Base-by-base conservation (phyloP, 2,329 filamentous ascomycete genomes). In the Xylariales sp. region DNA sequence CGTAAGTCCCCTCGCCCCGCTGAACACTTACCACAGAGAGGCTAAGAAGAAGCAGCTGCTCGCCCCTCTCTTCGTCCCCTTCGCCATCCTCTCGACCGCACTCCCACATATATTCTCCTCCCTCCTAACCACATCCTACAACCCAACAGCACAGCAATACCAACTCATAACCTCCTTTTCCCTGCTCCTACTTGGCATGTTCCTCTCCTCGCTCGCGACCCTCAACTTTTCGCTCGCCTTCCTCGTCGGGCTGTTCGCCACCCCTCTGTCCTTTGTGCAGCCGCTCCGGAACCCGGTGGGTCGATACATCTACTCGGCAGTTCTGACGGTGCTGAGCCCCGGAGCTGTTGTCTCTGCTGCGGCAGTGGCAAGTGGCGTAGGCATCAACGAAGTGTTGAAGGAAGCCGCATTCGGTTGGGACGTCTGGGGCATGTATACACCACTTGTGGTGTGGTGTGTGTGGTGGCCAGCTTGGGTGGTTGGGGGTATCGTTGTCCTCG, bases 391-490 rank as follows among this genome's bases (percentile, higher is more conserved):
- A 2, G 71, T 93, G 3, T 63, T 95, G 38, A 73, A 73, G 20
- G 75, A 85, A 58, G 86, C 88, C 1, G 87, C 86, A 4, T 89
- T 93, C 59, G 89, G 86, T 0, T 95, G 89, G 89, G 78, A 88
- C 56, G 81, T 95, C 10, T 89, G 84, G 79, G 88, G 88, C 2
- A 80, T 93, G 75, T 94, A 89, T 69, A 94, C 89, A 2, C 84
- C 87, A 45, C 80, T 95, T 14, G 80, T 94, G 9, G 76, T 95
- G n/a, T 95, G 89, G 87, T 86, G 88, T 59, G 82, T 95, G 31
- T 96, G 90, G 90, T 93, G 88, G 85, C 90, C 90, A 1, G 88
- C 88, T 6, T 96, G 90, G 90, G 62, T 93, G 27, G 76, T 82
- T 5, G 86, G 76, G 2, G 68, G 70, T 44, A 61, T 81, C 5